These are phyloP conservation scores for Colletotrichum spinosum DNA, from an alignment of 2,329 filamentous ascomycete genomes.

Conservation along the genomic window DNA sequence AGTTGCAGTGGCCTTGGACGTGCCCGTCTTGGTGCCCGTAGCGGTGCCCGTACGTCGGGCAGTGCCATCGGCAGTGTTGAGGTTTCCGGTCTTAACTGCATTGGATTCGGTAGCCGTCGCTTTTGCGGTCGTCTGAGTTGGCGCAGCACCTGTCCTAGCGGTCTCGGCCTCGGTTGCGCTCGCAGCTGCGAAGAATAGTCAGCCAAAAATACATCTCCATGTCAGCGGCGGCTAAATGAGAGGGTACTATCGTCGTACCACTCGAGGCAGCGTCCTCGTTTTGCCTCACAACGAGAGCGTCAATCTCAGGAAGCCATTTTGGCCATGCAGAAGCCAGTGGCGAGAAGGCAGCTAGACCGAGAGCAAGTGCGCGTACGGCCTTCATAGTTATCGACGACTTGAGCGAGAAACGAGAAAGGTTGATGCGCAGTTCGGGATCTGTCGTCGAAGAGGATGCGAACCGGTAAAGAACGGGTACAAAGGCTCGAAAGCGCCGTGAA, in stretches of 20 bases:
- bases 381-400: constrained; percentile 30
- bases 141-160: constrained; percentile 36
- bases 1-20: constrained; percentile 48
- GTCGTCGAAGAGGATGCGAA: not conserved
- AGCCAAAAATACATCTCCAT: not conserved
- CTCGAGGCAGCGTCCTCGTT: constrained; percentile 45
- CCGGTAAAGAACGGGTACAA: not conserved
- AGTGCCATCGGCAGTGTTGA: constrained; percentile 52
- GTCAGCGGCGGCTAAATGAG: not conserved
- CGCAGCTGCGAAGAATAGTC: constrained; percentile 13
- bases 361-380: constrained; percentile 39
- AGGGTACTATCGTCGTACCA: not conserved
- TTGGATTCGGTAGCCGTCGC: constrained; percentile 39
- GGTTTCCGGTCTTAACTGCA: constrained; percentile 49
- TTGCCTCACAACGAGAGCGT: constrained; percentile 64
- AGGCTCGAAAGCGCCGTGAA: too few relatives aligned
- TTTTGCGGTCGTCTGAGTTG: constrained; percentile 36
- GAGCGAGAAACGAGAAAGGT: not conserved
- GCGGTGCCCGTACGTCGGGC: constrained; percentile 40
- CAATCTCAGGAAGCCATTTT: constrained; percentile 64
- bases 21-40: constrained; percentile 42
- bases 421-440: too few relatives aligned
- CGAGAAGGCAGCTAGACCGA: constrained; percentile 37
- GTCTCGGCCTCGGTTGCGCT: constrained; percentile 25
- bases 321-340: constrained; percentile 68